phyloP scores from a whole-genome alignment of 1,284 basidiomycete species.

The Laetiporus sulphureus region DNA sequence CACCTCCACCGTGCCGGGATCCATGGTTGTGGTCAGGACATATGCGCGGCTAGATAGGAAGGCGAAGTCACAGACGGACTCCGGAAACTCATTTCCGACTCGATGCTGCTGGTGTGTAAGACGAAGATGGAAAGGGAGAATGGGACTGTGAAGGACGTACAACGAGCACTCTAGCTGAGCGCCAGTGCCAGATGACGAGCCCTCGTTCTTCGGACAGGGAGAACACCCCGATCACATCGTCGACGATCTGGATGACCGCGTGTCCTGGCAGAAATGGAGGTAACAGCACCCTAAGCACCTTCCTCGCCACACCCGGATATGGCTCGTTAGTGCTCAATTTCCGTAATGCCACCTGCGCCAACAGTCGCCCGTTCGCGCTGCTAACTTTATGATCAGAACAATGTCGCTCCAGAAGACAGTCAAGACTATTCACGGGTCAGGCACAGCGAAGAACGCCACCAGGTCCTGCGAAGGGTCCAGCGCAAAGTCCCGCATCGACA shows the following conservation, averaged over 20 bases:
- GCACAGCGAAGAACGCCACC: slow-evolving; percentile 38
- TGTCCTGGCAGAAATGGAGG: slow-evolving; percentile 26
- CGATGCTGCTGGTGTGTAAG: too few species aligned
- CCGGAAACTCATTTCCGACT: slow-evolving; percentile 20
- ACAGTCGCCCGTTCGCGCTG: too few species aligned
- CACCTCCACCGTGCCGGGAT: slow-evolving; percentile 32
- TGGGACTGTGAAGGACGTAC: too few species aligned
- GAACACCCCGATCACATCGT: slow-evolving; percentile 45
- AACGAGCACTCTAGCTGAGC: slow-evolving; percentile 33
- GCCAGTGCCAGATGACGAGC: slow-evolving; percentile 51
- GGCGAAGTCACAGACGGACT: slow-evolving; percentile 34
- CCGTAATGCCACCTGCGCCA: slow-evolving; percentile 25
- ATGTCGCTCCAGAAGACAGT: too few species aligned
- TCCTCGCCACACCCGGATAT: slow-evolving; percentile 30
- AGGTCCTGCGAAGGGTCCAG: slow-evolving; percentile 61
- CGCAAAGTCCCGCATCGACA: slow-evolving; percentile 48
- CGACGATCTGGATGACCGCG: slow-evolving; percentile 42
- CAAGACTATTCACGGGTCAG: slow-evolving; percentile 14
- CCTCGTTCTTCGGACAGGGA: slow-evolving; percentile 29
- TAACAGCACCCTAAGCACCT: slow-evolving; percentile 19
- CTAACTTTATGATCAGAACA: too few species aligned
- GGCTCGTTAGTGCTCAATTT: slow-evolving; percentile 35
- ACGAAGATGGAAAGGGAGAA: too few species aligned
- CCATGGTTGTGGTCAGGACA: slow-evolving; percentile 31
- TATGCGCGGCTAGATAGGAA: slow-evolving; percentile 40